Evolutionary conservation across 805 yeast species (phyloP).

Genomic region (Myxozyma neotropica): DNA sequence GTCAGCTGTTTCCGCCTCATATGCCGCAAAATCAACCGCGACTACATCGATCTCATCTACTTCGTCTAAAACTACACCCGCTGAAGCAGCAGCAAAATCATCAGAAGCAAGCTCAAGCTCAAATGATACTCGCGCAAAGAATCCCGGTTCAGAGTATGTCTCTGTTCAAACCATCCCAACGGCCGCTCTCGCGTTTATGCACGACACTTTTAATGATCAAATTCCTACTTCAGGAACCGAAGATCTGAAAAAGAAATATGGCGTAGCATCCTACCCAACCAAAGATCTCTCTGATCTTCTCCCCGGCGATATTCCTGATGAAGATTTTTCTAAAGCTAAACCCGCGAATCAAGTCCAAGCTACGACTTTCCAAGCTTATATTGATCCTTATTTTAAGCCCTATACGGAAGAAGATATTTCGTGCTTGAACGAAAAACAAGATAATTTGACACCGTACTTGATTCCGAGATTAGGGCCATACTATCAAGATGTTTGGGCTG

Average conservation of each 20-base stretch:
- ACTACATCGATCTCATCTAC: too few species aligned
- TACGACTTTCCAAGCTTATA: constrained; percentile 78
- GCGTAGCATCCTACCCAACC: constrained; percentile 88
- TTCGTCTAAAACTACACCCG: neutral
- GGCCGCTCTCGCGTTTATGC: constrained; percentile 30
- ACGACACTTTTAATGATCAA: constrained; percentile 12
- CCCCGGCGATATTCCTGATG: constrained; percentile 87
- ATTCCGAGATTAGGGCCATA: constrained; percentile 85
- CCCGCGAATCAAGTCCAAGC: constrained; percentile 91
- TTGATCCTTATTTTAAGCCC: constrained; percentile 81
- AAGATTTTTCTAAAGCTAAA: constrained; percentile 80
- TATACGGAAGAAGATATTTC: constrained; percentile 80
- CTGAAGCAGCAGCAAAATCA: neutral
- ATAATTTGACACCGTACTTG: constrained; percentile 51
- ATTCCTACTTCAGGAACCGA: constrained; percentile 71
- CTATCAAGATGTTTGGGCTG: constrained; percentile 83
- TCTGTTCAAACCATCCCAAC: constrained; percentile 30
- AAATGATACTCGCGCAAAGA: constrained; percentile 6
- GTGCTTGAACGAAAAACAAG: constrained; percentile 57
- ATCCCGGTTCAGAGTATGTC: constrained; percentile 33
- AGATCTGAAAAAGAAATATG: constrained; percentile 72
- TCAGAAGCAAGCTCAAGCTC: neutral
- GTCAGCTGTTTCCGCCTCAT: neutral
- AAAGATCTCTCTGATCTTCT: constrained; percentile 70
- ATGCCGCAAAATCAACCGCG: neutral